Evolutionary conservation across 192 early-diverging fungal species (phyloP).

Genomic region (Jimgerdemannia flammicorona): DNA sequence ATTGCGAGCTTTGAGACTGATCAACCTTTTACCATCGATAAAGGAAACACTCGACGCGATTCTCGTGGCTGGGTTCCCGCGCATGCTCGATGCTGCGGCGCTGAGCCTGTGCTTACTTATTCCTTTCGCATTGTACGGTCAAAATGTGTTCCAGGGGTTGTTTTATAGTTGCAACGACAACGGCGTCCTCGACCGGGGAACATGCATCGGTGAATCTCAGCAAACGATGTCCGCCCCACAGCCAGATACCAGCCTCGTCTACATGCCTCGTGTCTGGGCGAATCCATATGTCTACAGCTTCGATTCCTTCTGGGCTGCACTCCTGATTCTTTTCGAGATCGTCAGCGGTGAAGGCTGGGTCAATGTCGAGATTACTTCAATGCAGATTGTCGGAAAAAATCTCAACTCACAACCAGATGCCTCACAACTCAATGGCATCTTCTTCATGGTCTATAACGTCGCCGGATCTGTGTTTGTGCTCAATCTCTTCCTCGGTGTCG

Average conservation of each 20-base stretch:
- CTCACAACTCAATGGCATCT: constrained; percentile 46
- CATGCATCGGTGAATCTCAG: constrained; percentile 32
- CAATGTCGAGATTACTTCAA: constrained; percentile 42
- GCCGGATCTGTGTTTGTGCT: constrained; percentile 56
- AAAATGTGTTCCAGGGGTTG: constrained; percentile 44
- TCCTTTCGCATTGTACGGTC: constrained; percentile 49
- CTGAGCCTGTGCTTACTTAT: constrained; percentile 47
- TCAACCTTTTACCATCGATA: constrained; percentile 46
- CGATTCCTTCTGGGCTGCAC: constrained; percentile 47
- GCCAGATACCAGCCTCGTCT: constrained; percentile 11
- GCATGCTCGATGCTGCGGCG: constrained; percentile 48
- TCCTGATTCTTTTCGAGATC: constrained; percentile 57
- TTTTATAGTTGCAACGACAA: constrained; percentile 52
- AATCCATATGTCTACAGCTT: constrained; percentile 59
- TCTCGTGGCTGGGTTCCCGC: constrained; percentile 50
- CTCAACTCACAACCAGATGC: constrained; percentile 27
- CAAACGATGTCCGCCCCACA: constrained; percentile 14
- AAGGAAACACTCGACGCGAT: constrained; percentile 54
- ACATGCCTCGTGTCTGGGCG: constrained; percentile 50
- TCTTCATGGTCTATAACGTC: constrained; percentile 56
- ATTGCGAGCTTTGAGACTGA: constrained; percentile 50
- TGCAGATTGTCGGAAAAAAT: constrained; percentile 38
- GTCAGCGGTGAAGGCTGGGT: constrained; percentile 58
- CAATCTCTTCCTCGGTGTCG: constrained; percentile 54
- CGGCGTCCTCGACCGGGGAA: constrained; percentile 1